A percentile compares a stretch with the other conserved stretches of the same genome.
These are phyloP conservation scores for Cyberlindnera xishuangbannaensis DNA, from an alignment of 805 yeast species.

Conservation along the genomic window DNA sequence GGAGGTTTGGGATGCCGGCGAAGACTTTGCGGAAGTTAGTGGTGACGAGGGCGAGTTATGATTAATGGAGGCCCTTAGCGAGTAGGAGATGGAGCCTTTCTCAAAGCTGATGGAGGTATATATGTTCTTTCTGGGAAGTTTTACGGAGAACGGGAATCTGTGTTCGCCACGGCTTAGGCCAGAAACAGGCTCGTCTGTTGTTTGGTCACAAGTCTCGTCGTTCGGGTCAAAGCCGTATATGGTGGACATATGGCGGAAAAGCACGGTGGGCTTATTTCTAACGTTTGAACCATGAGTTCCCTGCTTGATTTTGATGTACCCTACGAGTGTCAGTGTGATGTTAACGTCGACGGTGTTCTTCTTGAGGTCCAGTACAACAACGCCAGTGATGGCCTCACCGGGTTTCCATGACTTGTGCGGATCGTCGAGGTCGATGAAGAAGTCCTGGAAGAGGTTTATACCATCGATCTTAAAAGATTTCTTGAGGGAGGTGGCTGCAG, in stretches of 20 bases:
- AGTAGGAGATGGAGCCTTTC: slow-evolving; percentile 73
- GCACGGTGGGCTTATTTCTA: slow-evolving; percentile 42
- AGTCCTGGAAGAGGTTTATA: slow-evolving; percentile 46
- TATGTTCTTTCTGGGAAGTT: slow-evolving; percentile 67
- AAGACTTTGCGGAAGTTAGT: slow-evolving; percentile 13
- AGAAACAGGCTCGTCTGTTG: slow-evolving; percentile 15
- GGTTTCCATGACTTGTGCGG: slow-evolving; percentile 79
- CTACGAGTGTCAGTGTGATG: slow-evolving; percentile 48
- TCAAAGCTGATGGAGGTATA: slow-evolving; percentile 78
- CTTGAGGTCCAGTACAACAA: slow-evolving; percentile 49
- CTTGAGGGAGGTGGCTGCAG: slow-evolving; percentile 15
- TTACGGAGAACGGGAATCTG: slow-evolving; percentile 78
- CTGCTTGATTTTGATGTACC: slow-evolving; percentile 50
- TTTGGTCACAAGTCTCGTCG: slow-evolving; percentile 6
- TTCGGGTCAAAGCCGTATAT: slow-evolving; percentile 45
- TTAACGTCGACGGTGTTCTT: slow-evolving; percentile 49
- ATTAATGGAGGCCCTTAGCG: slow-evolving; percentile 41
- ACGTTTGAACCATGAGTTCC: slow-evolving; percentile 45
- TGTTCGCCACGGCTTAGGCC: slow-evolving; percentile 81
- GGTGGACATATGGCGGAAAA: slow-evolving; percentile 54
- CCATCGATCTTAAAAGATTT: slow-evolving; percentile 22
- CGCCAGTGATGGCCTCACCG: slow-evolving; percentile 69
- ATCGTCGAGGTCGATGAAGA: slow-evolving; percentile 63
- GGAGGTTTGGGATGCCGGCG: slow-evolving; percentile 20
- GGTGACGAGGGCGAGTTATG: slow-evolving; percentile 18